phyloP scores from a whole-genome alignment of 148 eudicot genomes.

The Suaeda aralocaspica region DNA sequence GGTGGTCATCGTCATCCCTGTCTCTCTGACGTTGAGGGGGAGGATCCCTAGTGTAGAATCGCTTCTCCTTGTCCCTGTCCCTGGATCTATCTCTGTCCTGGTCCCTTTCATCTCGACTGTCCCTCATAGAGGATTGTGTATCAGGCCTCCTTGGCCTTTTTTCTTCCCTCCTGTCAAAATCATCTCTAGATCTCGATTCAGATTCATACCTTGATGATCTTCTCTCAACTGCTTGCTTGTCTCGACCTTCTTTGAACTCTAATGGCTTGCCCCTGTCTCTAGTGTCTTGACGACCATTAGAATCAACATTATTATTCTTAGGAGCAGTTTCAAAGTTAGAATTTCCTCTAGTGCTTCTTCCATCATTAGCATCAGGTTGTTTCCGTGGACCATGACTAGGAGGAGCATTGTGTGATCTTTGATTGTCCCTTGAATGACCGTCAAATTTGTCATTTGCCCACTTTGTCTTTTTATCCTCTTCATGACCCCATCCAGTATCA shows the following conservation, averaged over 20 bases:
- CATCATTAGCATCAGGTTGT: slow-evolving; percentile 31
- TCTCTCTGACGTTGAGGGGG: slow-evolving; percentile 33
- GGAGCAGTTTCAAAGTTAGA: slow-evolving; percentile 26
- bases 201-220: slow-evolving; percentile 36
- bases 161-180: slow-evolving; percentile 47
- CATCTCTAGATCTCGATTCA: slow-evolving; percentile 40
- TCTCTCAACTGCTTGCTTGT: slow-evolving; percentile 28
- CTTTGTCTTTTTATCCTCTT: slow-evolving; percentile 56
- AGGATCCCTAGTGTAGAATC: slow-evolving; percentile 41
- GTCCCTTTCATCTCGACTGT: slow-evolving; percentile 28
- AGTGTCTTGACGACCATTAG: slow-evolving; percentile 29
- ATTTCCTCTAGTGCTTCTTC: slow-evolving; percentile 33
- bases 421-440: slow-evolving; percentile 32
- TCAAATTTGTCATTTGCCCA: slow-evolving; percentile 57
- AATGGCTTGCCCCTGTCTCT: slow-evolving; percentile 31
- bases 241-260: slow-evolving; percentile 30
- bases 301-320: slow-evolving; percentile 27
- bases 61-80: slow-evolving; percentile 29
- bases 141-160: slow-evolving; percentile 44
- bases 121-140: slow-evolving; percentile 32
- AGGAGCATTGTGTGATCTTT: slow-evolving; percentile 26
- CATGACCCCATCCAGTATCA: slow-evolving; percentile 84
- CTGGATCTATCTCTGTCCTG: slow-evolving; percentile 11
- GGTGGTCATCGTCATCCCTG: slow-evolving; percentile 36
- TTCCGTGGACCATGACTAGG: slow-evolving; percentile 24